Conservation (phyloP, 345 rosid genomes). For the Eucalyptus fibrosa region DNA sequence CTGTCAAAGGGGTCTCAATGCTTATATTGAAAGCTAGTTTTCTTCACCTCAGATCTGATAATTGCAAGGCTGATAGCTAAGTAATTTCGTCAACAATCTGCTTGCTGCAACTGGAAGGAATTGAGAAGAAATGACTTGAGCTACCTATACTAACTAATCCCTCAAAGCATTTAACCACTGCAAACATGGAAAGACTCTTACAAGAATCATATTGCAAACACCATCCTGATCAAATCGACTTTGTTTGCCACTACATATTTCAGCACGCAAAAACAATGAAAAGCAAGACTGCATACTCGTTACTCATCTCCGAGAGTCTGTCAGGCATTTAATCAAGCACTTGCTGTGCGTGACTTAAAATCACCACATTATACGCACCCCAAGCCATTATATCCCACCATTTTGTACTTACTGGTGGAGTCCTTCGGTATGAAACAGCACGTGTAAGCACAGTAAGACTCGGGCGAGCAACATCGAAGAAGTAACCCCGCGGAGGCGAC, state of each 20-base stretch:
- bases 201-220: accelerated
- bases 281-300: not conserved
- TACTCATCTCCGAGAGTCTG: not conserved
- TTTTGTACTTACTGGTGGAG: not conserved
- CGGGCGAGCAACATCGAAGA: not conserved
- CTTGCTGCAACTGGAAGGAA: not conserved
- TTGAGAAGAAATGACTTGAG: not conserved
- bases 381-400: not conserved
- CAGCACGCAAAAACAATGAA: not conserved
- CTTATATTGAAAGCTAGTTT: not conserved
- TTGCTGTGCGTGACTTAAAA: not conserved
- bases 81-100: not conserved
- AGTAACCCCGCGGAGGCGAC: not conserved
- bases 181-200: not conserved
- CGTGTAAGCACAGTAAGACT: not conserved
- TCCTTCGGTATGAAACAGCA: not conserved
- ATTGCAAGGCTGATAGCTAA: not conserved
- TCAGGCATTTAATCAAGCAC: not conserved
- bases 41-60: not conserved
- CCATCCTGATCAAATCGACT: not conserved
- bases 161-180: not conserved
- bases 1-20: not conserved
- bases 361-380: not conserved
- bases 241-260: not conserved
- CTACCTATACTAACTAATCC: not conserved